These are phyloP conservation scores for Lotmaria passim DNA, from an alignment of 208 protist species.

Conservation along the genomic window DNA sequence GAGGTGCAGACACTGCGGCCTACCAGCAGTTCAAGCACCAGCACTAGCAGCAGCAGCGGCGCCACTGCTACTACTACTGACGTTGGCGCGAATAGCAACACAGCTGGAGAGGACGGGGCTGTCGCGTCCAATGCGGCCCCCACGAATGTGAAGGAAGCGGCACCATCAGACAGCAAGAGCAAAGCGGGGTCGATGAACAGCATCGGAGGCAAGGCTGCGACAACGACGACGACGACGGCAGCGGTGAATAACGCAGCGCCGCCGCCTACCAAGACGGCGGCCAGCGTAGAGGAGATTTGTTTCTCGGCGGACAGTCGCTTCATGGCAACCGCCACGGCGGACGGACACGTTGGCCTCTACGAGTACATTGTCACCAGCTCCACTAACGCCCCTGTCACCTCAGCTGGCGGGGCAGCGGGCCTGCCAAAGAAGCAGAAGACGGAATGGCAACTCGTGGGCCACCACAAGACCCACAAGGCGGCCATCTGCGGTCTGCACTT, in stretches of 20 bases:
- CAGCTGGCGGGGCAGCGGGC: neutral
- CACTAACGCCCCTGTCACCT: neutral
- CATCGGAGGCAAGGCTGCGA: neutral
- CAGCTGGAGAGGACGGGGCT: neutral
- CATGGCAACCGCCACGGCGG: constrained; percentile 80
- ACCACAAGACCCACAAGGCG: constrained; percentile 90
- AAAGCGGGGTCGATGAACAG: neutral
- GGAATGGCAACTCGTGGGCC: constrained; percentile 94
- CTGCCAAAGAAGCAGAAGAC: constrained; percentile 23
- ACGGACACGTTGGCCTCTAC: constrained; percentile 92
- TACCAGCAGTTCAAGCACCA: constrained; percentile 1
- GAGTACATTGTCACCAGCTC: constrained; percentile 51
- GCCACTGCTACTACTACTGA: neutral
- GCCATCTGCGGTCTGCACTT: constrained; percentile 93
- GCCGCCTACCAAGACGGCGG: constrained; percentile 50
- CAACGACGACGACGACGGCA: neutral
- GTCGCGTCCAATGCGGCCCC: too few species aligned
- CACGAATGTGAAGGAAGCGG: too few species aligned
- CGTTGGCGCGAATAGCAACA: neutral
- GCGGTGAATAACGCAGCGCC: neutral
- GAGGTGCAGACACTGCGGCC: constrained; percentile 78
- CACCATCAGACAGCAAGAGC: too few species aligned
- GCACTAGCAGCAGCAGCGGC: neutral
- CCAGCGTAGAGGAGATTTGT: constrained; percentile 71
- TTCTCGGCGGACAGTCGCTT: constrained; percentile 86